Percentiles rank a stretch among this genome's conserved stretches.
Conservation (phyloP, 192 early-diverging fungal species). For the Linderina pennispora region DNA sequence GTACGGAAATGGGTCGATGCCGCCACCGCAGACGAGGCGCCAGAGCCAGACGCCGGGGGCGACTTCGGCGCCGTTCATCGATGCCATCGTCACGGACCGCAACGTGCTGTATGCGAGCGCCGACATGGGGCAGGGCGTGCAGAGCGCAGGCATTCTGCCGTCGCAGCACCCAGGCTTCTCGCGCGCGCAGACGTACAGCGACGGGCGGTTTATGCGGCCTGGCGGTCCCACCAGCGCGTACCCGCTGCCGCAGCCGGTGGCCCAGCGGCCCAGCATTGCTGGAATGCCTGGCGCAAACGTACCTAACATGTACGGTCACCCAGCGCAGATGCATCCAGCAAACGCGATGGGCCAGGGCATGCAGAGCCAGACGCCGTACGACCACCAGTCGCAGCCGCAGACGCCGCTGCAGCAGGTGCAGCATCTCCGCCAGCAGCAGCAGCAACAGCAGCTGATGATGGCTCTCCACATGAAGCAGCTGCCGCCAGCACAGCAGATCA, state of each 20-base stretch:
- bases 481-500: conserved; percentile 12
- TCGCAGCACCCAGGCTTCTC: conserved; percentile 15
- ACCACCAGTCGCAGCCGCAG: conserved; percentile 5
- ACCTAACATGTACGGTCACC: no score
- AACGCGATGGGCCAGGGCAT: conserved; percentile 5
- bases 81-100: conserved; percentile 31
- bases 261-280: conserved; percentile 23
- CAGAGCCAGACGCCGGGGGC: conserved; percentile 15
- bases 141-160: conserved; percentile 16
- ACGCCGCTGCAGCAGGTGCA: conserved; percentile 22
- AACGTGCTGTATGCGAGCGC: conserved; percentile 15
- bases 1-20: conserved; percentile 7
- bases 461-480: conserved; percentile 18
- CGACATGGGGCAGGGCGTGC: conserved; percentile 6
- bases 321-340: conserved; percentile 11
- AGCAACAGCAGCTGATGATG: conserved; percentile 12
- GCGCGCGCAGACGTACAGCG: conserved; percentile 34
- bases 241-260: conserved; percentile 39
- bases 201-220: conserved; percentile 22
- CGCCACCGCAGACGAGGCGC: conserved; percentile 17
- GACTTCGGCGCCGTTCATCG: conserved; percentile 10
- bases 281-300: conserved; percentile 21
- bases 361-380: conserved; percentile 11
- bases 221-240: conserved; percentile 33
- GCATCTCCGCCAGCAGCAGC: conserved; percentile 8